phyloP scores from a whole-genome alignment of 768 basidiomycete species.

The Baorangia bicolor region DNA sequence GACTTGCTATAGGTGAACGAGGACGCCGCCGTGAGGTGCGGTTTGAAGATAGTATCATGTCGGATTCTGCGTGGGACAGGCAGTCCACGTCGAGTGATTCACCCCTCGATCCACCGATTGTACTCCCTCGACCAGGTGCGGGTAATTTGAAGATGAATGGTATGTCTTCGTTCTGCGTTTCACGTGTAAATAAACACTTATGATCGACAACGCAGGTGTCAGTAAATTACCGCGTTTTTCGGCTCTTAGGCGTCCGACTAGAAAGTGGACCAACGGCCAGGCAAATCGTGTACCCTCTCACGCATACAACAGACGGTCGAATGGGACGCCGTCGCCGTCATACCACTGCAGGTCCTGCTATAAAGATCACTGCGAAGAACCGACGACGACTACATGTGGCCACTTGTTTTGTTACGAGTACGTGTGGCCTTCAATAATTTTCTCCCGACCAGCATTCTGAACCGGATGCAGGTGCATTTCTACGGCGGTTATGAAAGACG shows the following conservation, averaged over 20 bases:
- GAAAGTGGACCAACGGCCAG: conserved; percentile 17
- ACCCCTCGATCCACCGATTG: conserved; percentile 25
- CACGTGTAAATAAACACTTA: background rate
- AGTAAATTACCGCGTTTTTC: conserved; percentile 34
- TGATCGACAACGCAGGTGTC: conserved; percentile 15
- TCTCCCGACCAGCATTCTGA: background rate
- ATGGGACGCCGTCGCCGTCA: conserved; percentile 11
- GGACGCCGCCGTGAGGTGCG: conserved; percentile 34
- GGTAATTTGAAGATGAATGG: conserved; percentile 20
- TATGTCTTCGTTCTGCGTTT: conserved; percentile 1
- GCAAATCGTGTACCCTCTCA: conserved; percentile 3
- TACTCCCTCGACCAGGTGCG: conserved; percentile 13
- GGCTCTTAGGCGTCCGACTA: conserved; percentile 22
- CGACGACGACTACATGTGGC: conserved; percentile 62
- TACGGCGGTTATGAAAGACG: conserved; percentile 43
- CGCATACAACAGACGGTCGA: conserved; percentile 8
- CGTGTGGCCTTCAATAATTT: conserved; percentile 2
- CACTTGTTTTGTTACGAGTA: conserved; percentile 59
- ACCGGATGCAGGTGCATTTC: conserved; percentile 49
- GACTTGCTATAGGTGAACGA: conserved; percentile 27
- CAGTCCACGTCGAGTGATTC: conserved; percentile 32
- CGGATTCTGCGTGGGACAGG: conserved; percentile 30
- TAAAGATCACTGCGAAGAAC: conserved; percentile 48
- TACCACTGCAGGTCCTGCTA: conserved; percentile 53
- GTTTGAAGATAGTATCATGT: conserved; percentile 34